Percentiles rank a stretch among this genome's conserved stretches.
phyloP scores from a whole-genome alignment of 768 basidiomycete genomes.

The Chalciporus piperatus region DNA sequence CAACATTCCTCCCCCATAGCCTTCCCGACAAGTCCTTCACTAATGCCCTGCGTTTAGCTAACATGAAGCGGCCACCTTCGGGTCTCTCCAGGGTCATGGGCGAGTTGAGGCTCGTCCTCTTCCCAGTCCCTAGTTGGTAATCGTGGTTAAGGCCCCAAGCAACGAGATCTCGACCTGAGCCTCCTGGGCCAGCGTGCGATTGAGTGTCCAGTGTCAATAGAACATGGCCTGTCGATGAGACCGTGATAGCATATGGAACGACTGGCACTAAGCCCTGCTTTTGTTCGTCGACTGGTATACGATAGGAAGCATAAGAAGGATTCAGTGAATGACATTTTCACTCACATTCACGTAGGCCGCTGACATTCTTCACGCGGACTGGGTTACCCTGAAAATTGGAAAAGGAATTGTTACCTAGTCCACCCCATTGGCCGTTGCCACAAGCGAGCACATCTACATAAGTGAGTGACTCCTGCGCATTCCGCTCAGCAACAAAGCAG shows the following conservation, averaged over 20 bases:
- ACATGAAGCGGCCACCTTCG: slow-evolving; percentile 58
- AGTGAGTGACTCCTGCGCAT: slow-evolving; percentile 30
- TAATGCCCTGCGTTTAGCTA: slow-evolving; percentile 47
- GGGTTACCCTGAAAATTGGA: slow-evolving; percentile 72
- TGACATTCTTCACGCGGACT: slow-evolving; percentile 71
- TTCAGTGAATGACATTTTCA: not conserved
- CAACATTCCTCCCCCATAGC: slow-evolving; percentile 55
- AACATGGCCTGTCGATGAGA: slow-evolving; percentile 76
- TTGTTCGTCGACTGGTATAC: slow-evolving; percentile 59
- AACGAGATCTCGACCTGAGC: slow-evolving; percentile 60
- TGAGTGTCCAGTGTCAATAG: slow-evolving; percentile 69
- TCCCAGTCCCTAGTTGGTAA: slow-evolving; percentile 75
- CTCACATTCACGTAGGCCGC: slow-evolving; percentile 85
- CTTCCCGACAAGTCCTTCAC: slow-evolving; percentile 61
- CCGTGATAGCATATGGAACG: slow-evolving; percentile 55
- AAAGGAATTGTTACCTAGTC: slow-evolving; percentile 60
- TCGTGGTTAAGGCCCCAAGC: slow-evolving; percentile 74
- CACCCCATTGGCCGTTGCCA: slow-evolving; percentile 84
- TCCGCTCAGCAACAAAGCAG: slow-evolving; percentile 70
- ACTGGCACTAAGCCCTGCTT: slow-evolving; percentile 61
- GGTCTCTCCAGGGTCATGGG: slow-evolving; percentile 51
- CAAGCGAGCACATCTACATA: slow-evolving; percentile 65
- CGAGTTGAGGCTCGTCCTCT: slow-evolving; percentile 52
- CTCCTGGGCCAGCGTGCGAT: slow-evolving; percentile 44
- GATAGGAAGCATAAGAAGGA: slow-evolving; percentile 4